Evolutionary conservation across 2,329 filamentous ascomycete species (phyloP).

Genomic region (Penicillium fuscoglaucum): DNA sequence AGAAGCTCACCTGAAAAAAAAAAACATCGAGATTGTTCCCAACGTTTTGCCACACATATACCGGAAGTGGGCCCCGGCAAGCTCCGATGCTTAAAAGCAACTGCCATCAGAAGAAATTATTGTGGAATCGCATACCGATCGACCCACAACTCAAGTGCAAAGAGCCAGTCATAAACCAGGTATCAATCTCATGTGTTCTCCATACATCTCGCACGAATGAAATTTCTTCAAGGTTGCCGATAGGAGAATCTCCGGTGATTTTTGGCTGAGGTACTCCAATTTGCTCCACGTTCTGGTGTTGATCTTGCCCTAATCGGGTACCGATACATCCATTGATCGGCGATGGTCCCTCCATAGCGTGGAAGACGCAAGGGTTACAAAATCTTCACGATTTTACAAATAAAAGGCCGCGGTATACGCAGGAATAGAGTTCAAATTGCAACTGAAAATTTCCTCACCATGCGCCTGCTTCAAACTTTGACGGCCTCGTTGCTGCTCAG

Average conservation of each 20-base stretch:
- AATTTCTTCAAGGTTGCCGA: not conserved
- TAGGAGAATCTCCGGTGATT: not conserved
- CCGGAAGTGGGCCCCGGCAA: not conserved
- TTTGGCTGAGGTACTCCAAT: not conserved
- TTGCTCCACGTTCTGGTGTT: not conserved
- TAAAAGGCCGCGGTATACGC: not conserved
- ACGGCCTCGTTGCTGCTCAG: conserved; percentile 19
- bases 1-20: too few relatives aligned
- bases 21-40: not conserved
- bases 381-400: conserved; percentile 1
- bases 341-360: not conserved
- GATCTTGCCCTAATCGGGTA: conserved; percentile 1
- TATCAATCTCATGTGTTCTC: not conserved
- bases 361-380: not conserved
- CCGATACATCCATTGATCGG: not conserved
- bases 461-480: conserved; percentile 14
- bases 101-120: not conserved
- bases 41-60: not conserved
- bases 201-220: not conserved
- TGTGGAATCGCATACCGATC: not conserved
- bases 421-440: not conserved
- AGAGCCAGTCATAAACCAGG: not conserved
- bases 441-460: not conserved
- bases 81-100: not conserved
- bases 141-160: not conserved